phyloP scores from a whole-genome alignment of 768 basidiomycete genomes.

The Amylocystis lapponica region DNA sequence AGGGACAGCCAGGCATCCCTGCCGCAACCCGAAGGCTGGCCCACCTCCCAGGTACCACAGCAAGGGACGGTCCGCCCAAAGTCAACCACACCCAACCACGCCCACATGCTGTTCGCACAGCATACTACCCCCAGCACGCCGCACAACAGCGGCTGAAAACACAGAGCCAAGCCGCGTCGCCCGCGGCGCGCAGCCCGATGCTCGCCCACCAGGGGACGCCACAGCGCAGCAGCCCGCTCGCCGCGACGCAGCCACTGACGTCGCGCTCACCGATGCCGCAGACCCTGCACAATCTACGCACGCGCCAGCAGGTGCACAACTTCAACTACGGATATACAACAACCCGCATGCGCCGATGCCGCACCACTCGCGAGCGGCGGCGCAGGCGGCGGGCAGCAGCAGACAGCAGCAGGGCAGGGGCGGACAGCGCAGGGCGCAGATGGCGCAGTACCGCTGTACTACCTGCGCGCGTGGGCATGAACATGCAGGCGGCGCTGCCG shows the following conservation, averaged over 20 bases:
- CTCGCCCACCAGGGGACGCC: conserved; percentile 9
- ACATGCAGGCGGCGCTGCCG: conserved; percentile 9
- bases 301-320: conserved; percentile 14
- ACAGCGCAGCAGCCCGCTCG: conserved; percentile 16
- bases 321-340: conserved; percentile 8
- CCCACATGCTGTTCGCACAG: conserved; percentile 1
- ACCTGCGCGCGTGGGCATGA: conserved; percentile 17
- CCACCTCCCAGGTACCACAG: conserved; percentile 1
- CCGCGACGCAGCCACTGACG: conserved; percentile 10
- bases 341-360: background rate
- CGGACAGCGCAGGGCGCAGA: conserved; percentile 13
- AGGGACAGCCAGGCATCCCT: conserved; percentile 5
- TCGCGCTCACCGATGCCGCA: conserved; percentile 19
- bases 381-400: conserved; percentile 15
- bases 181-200: conserved; percentile 16
- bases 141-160: conserved; percentile 11
- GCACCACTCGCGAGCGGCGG: conserved; percentile 9
- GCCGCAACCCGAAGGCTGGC: conserved; percentile 5
- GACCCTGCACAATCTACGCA: conserved; percentile 7
- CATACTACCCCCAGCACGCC: conserved; percentile 10
- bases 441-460: conserved; percentile 18
- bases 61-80: background rate
- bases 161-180: conserved; percentile 15
- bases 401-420: conserved; percentile 5
- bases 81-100: too few species aligned